Evolutionary conservation across 805 yeast genomes (phyloP).

Genomic region (Zygosaccharomyces bailii): DNA sequence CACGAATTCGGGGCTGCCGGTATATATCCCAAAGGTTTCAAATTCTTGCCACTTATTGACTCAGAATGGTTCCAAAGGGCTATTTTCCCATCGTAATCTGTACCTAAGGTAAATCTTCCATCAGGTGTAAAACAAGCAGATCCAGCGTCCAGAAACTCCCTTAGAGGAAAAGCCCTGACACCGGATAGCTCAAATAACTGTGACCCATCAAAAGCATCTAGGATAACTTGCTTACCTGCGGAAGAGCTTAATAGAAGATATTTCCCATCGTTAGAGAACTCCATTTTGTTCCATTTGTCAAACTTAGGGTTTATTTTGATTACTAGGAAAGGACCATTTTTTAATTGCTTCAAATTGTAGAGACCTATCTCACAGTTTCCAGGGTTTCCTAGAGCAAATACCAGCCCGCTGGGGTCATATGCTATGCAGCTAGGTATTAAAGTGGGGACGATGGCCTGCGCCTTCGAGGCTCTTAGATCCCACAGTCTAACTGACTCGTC

Average conservation of each 20-base stretch:
- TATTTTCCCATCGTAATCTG: constrained; percentile 53
- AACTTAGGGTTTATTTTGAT: constrained; percentile 39
- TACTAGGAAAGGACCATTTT: constrained; percentile 52
- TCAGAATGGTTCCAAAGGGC: constrained; percentile 49
- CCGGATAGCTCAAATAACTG: constrained; percentile 47
- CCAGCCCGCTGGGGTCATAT: constrained; percentile 79
- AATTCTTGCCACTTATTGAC: constrained; percentile 29
- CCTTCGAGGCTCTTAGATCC: constrained; percentile 71
- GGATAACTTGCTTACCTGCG: constrained; percentile 53
- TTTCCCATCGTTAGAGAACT: constrained; percentile 77
- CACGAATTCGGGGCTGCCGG: constrained; percentile 35
- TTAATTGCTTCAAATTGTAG: constrained; percentile 59
- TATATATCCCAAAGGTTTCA: constrained; percentile 30
- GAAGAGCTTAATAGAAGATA: constrained; percentile 56
- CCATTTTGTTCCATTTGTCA: constrained; percentile 58
- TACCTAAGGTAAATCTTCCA: constrained; percentile 58
- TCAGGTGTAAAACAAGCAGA: constrained; percentile 63
- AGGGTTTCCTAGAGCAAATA: constrained; percentile 64
- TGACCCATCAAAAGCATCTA: constrained; percentile 69
- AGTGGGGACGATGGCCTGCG: constrained; percentile 58
- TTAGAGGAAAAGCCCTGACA: constrained; percentile 43
- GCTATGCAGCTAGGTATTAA: constrained; percentile 58
- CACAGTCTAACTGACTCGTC: constrained; percentile 83
- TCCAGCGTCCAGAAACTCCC: constrained; percentile 50
- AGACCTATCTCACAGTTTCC: constrained; percentile 47